Base-by-base conservation (phyloP, 495 filamentous ascomycete genomes). In the Penicillium canescens region DNA sequence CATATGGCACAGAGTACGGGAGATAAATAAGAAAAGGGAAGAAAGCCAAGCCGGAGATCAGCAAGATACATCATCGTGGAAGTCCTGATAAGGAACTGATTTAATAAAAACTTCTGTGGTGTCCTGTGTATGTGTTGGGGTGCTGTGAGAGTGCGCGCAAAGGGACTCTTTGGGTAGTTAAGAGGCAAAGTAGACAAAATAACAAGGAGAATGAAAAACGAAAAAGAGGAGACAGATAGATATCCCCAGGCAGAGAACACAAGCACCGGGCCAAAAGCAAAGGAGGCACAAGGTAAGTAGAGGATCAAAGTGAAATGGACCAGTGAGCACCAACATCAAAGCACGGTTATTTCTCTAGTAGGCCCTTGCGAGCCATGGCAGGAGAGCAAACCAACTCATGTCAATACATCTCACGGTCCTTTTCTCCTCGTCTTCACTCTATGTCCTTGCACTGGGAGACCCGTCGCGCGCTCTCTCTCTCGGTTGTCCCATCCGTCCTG, bases 131-230 rank as follows among this genome's bases (percentile, higher is more conserved):
- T 67, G 56, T 66, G 61, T 57, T 52, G 54, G 46, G 55, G 55
- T 20, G 47, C 45, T 65, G 64, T 58, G 63, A 65, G 63, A 67
- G 64, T 65, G 64, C 64, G 64, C 64, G 64, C 59, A 58, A 54
- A 54, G 63, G 64, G 56, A 65, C 62, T 67, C 64, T 67, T 65
- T 60, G 64, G 64, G 59, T 62, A 62, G 59, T 62, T 59, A 53
- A 59, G 61, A 65, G 64, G 59, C 61, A 67, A 51, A 54, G 56
- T 60, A 60, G 59, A 58, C 55, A 62, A 65, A 67, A 62, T 59
- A 67, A 65, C 58, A 67, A 56, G 62, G 62, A 54, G 55, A 62
- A 61, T 56, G 55, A 56, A 63, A 61, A 61, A 61, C 54, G 49
- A 58, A 61, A 31, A 56, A 64, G 54, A 51, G 43, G 35, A 52